Conservation (phyloP, 345 rosid species). For the Adansonia digitata region DNA sequence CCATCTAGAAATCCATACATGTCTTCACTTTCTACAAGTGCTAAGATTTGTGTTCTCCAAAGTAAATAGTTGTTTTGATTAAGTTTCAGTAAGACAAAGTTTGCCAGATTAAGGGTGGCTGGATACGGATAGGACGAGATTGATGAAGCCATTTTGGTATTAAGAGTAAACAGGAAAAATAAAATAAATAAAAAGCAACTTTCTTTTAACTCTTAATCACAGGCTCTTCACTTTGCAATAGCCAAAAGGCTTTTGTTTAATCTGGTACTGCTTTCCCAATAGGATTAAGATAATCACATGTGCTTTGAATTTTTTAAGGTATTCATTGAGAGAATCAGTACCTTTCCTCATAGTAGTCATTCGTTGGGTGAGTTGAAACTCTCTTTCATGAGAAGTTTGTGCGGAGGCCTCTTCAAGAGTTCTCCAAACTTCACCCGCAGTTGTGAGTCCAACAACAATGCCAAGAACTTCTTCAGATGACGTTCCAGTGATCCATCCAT, state of each 20-base stretch:
- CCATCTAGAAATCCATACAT: too few species aligned
- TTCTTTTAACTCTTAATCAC: too few species aligned
- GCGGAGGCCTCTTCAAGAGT: not conserved
- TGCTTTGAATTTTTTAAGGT: not conserved
- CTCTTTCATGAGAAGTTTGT: not conserved
- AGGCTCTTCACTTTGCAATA: not conserved
- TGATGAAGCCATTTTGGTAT: too few species aligned
- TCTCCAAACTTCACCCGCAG: not conserved
- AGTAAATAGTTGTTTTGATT: too few species aligned
- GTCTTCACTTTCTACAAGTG: too few species aligned
- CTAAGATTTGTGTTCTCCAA: too few species aligned
- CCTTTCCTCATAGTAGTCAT: not conserved
- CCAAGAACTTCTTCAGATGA: not conserved
- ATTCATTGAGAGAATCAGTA: not conserved
- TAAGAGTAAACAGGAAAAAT: too few species aligned
- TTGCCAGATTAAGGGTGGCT: too few species aligned
- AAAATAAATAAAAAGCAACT: too few species aligned
- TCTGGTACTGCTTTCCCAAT: not conserved
- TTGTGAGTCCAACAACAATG: not conserved
- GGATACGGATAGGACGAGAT: too few species aligned
- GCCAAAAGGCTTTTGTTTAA: not conserved
- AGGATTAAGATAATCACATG: not conserved
- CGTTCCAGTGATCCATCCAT: not conserved
- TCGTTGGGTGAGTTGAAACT: not conserved
- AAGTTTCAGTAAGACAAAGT: too few species aligned